Conservation (phyloP, 768 basidiomycete genomes). For the Cyclocybe aegerita region DNA sequence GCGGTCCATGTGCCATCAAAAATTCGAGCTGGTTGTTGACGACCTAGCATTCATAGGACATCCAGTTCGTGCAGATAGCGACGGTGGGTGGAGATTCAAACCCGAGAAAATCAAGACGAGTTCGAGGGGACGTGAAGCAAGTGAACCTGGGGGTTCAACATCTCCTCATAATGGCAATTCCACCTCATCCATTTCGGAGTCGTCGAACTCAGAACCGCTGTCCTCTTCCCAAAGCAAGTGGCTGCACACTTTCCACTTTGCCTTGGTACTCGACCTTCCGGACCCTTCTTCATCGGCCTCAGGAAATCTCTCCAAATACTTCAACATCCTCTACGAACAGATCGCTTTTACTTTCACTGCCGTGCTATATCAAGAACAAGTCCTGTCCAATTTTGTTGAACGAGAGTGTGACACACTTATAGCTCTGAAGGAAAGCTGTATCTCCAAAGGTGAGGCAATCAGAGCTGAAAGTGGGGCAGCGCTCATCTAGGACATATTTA, state of each 20-base stretch:
- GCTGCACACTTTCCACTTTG: slow-evolving; percentile 81
- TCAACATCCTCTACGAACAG: slow-evolving; percentile 87
- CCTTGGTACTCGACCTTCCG: slow-evolving; percentile 84
- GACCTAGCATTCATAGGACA: slow-evolving; percentile 93
- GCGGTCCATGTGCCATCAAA: slow-evolving; percentile 83
- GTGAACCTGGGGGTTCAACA: slow-evolving; percentile 42
- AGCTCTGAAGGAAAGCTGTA: slow-evolving; percentile 66
- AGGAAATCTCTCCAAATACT: slow-evolving; percentile 74
- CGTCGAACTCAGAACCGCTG: slow-evolving; percentile 34
- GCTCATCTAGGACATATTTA: slow-evolving; percentile 21
- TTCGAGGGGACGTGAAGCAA: slow-evolving; percentile 57
- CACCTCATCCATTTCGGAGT: slow-evolving; percentile 25
- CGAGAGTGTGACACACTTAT: slow-evolving; percentile 72
- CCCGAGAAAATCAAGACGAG: slow-evolving; percentile 53
- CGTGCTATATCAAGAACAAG: slow-evolving; percentile 90
- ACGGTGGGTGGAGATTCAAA: slow-evolving; percentile 76
- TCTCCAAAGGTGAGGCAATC: slow-evolving; percentile 53
- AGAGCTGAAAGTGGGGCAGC: slow-evolving; percentile 7
- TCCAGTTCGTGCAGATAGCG: slow-evolving; percentile 78
- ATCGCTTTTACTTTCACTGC: slow-evolving; percentile 89
- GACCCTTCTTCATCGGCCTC: slow-evolving; percentile 85
- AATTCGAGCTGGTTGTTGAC: slow-evolving; percentile 91
- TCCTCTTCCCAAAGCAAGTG: slow-evolving; percentile 39
- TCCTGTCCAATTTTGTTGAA: slow-evolving; percentile 83
- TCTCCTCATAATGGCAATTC: slow-evolving; percentile 31